Conservation (phyloP, 495 filamentous ascomycete species). For the Aspergillus heteromorphus region DNA sequence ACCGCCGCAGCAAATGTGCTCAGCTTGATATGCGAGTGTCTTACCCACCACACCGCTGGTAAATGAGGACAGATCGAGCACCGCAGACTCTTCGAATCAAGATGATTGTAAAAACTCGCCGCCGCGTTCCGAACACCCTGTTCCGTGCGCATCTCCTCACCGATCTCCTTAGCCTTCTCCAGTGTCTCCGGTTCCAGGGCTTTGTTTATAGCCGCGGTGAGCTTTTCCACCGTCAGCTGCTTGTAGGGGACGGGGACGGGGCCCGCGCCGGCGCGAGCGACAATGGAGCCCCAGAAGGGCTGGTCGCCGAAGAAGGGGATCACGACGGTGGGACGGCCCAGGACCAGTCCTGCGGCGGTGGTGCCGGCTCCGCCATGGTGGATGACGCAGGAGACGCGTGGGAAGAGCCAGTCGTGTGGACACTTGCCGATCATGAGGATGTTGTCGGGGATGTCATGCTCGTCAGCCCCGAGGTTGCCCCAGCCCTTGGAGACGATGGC, state of each 20-base stretch:
- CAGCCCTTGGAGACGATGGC: conserved; percentile 78
- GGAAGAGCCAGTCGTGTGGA: conserved; percentile 79
- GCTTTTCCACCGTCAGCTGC: conserved; percentile 54
- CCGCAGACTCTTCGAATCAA: conserved; percentile 54
- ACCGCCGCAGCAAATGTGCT: conserved; percentile 66
- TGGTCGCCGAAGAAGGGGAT: conserved; percentile 84
- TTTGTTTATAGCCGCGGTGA: conserved; percentile 55
- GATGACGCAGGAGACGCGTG: conserved; percentile 65
- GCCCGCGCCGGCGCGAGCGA: conserved; percentile 66
- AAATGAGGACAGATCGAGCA: conserved; percentile 61
- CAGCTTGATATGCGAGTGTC: conserved; percentile 54
- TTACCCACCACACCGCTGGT: conserved; percentile 66
- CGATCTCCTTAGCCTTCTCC: conserved; percentile 53
- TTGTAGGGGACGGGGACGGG: conserved; percentile 66
- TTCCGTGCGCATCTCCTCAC: conserved; percentile 55
- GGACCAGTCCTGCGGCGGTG: conserved; percentile 64
- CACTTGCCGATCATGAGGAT: conserved; percentile 73
- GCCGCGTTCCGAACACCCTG: conserved; percentile 58
- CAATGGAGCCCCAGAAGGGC: conserved; percentile 74
- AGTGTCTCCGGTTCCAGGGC: conserved; percentile 53
- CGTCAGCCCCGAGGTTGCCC: conserved; percentile 66
- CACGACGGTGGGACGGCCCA: conserved; percentile 64
- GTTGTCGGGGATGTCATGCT: conserved; percentile 50
- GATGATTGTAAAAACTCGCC: conserved; percentile 62
- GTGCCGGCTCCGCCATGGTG: conserved; percentile 82